phyloP scores from a whole-genome alignment of 768 basidiomycete genomes.

The Naganishia antarctica region DNA sequence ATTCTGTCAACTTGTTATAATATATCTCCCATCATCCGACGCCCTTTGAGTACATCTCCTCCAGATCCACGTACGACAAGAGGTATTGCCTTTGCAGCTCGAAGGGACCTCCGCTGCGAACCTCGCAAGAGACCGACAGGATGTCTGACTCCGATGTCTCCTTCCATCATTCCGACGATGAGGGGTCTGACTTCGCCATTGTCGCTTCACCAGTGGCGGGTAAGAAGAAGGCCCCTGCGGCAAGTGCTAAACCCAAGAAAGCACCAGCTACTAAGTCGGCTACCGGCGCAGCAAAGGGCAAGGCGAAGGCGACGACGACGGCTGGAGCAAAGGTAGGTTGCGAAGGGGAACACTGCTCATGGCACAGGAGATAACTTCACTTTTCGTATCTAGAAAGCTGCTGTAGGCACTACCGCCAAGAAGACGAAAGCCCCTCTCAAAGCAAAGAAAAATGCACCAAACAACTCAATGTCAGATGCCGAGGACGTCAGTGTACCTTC shows the following conservation, averaged over 20 bases:
- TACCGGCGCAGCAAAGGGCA: conserved; percentile 52
- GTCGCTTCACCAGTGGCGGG: conserved; percentile 14
- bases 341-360: conserved; percentile 3
- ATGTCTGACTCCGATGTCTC: conserved; percentile 19
- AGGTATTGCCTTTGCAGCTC: no score
- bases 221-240: conserved; percentile 40
- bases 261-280: conserved; percentile 51
- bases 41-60: no score
- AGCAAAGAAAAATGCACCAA: conserved; percentile 46
- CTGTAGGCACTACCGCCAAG: conserved; percentile 27
- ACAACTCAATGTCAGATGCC: conserved; percentile 41
- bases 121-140: neutral
- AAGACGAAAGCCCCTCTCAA: conserved; percentile 64
- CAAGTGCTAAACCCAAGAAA: neutral
- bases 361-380: conserved; percentile 5
- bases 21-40: no score
- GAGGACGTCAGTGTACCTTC: conserved; percentile 33
- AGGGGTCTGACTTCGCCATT: conserved; percentile 19
- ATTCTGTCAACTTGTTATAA: conserved; percentile 1
- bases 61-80: no score
- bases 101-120: no score
- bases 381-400: conserved; percentile 12
- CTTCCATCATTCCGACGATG: conserved; percentile 20
- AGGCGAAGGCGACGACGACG: conserved; percentile 51
- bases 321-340: conserved; percentile 32